Base-by-base conservation (phyloP, 768 basidiomycete species). In the Cyclocybe aegerita region DNA sequence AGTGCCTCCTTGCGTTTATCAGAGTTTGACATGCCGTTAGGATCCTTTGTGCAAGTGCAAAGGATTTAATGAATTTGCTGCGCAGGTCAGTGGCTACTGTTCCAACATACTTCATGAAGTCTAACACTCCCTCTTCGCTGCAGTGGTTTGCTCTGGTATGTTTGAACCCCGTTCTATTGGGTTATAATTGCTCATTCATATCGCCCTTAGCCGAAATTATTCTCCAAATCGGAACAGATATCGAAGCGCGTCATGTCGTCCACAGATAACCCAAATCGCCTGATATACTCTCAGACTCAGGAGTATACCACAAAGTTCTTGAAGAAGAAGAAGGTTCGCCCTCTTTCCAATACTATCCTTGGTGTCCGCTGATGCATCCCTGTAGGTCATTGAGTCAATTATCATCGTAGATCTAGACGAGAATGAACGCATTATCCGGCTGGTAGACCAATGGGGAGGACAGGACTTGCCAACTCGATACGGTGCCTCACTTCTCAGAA, bases 341-440 rank as follows among this genome's bases (percentile, higher is more conserved):
- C 17, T 9, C 12, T 43, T 11, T 16, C 51, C 14, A 40, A 38
- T 44, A 33, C 12, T 49, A 17, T 37, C 44, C 17, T 40, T 5
- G 23, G n/a, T 33, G 12, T 33, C 7, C 11, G 9, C 33, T 46
- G 11, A n/a, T 37, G 47, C 23, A 34, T 33, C 39, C 44, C 7
- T 52, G 0, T 46, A 88, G 86, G 60, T 70, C 7, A 68, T 86
- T 30, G 73, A 81, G 35, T 88, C 86, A 1, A 73, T 88, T 33
- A 70, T 88, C 16, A 62, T 76, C 7, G 79, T 87, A 4, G 83
- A 87, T 53, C 65, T 88, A 46, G 85, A 88, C 59, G 82, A 83
- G 4, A 67, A 84, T 40, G 77, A 83, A 50, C 83, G 76, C 68
- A 86, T 88, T 43, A 65, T 75, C 4, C 72, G 72, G 30, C 63